Conservation (phyloP, 2,329 filamentous ascomycete genomes). For the Apiospora koreana region DNA sequence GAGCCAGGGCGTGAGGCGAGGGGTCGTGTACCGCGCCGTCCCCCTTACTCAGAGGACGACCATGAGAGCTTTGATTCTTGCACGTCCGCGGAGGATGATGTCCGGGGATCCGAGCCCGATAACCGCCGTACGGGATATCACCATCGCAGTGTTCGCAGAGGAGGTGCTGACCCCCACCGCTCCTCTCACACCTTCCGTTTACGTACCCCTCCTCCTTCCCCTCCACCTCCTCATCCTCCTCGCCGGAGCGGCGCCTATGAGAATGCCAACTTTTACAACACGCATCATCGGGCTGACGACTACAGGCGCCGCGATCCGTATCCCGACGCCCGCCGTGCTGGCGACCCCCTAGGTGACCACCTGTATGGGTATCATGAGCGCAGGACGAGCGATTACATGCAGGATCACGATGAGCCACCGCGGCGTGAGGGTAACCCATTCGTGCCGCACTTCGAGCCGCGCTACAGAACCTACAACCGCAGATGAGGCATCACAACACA, state of each 20-base stretch:
- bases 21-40: background rate
- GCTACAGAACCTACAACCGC: background rate
- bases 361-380: background rate
- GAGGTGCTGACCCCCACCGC: background rate
- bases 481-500: background rate
- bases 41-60: background rate
- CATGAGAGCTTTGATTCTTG: background rate
- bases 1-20: background rate
- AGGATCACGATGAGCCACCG: background rate
- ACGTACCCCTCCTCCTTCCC: background rate
- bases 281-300: background rate
- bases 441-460: background rate
- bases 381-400: background rate
- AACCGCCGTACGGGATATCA: background rate
- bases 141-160: background rate
- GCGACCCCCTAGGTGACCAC: background rate
- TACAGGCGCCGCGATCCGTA: background rate
- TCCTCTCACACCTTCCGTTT: too few species aligned
- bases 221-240: background rate
- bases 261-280: background rate
- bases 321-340: background rate
- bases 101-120: background rate
- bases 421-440: background rate
- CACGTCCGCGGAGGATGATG: background rate
- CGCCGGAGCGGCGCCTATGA: background rate